phyloP scores from a whole-genome alignment of 805 yeast genomes.

The Kodamaea fukazawae region DNA sequence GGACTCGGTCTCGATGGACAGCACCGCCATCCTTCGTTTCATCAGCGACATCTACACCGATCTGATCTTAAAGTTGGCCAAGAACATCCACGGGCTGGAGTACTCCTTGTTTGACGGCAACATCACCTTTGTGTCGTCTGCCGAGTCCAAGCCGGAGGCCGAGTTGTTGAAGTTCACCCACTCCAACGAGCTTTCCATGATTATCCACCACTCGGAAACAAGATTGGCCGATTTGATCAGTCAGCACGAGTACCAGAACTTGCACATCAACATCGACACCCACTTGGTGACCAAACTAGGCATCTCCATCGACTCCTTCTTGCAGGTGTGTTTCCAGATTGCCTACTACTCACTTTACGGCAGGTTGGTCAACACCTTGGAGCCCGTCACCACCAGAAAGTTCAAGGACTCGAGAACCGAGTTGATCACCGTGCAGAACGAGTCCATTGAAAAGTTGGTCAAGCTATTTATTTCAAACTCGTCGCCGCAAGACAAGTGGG shows the following conservation, averaged over 20 bases:
- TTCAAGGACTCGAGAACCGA: constrained; percentile 71
- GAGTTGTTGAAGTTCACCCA: constrained; percentile 31
- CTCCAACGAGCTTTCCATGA: constrained; percentile 46
- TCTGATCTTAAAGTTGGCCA: constrained; percentile 53
- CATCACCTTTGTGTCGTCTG: constrained; percentile 36
- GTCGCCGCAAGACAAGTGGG: constrained; percentile 46
- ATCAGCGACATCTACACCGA: constrained; percentile 59
- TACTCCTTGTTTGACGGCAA: constrained; percentile 49
- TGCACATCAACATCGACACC: constrained; percentile 34
- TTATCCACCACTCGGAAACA: constrained; percentile 56
- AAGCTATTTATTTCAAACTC: constrained; percentile 63
- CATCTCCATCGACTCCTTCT: constrained; percentile 48
- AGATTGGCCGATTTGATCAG: constrained; percentile 55
- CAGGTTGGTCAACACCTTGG: constrained; percentile 45
- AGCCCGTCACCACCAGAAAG: constrained; percentile 64
- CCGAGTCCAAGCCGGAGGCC: constrained; percentile 38
- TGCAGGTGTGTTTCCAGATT: constrained; percentile 53
- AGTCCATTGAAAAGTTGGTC: constrained; percentile 47
- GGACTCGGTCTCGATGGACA: constrained; percentile 58
- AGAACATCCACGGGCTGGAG: constrained; percentile 55
- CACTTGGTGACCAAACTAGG: constrained; percentile 38
- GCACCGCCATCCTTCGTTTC: constrained; percentile 55
- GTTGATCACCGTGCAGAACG: constrained; percentile 62
- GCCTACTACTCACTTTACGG: constrained; percentile 57
- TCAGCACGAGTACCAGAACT: constrained; percentile 54